Conservation (phyloP, 441 rosid species). For the Gossypium trilobum region DNA sequence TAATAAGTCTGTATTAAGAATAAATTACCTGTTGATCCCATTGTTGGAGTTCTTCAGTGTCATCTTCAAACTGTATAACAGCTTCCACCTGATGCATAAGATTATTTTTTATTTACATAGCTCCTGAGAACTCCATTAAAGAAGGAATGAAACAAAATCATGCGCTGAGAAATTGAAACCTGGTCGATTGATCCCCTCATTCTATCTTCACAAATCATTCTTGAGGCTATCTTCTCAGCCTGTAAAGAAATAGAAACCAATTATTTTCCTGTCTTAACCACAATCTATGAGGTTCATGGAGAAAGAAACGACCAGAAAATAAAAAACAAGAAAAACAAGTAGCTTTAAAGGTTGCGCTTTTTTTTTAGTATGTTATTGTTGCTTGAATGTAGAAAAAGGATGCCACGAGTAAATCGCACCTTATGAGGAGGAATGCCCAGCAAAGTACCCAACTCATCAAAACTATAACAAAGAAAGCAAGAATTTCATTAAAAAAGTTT, state of each 20-base stretch:
- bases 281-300: background rate
- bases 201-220: slow-evolving; percentile 91
- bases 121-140: background rate
- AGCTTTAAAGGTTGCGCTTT: background rate
- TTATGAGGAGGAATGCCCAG: slow-evolving; percentile 74
- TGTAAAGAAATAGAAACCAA: slow-evolving; percentile 20
- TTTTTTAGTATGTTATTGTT: background rate
- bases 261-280: background rate
- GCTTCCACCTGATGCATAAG: slow-evolving; percentile 65
- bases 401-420: background rate
- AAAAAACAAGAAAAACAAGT: background rate
- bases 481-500: background rate
- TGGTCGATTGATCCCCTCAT: slow-evolving; percentile 99
- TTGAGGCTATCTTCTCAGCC: slow-evolving; percentile 99
- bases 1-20: background rate
- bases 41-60: slow-evolving; percentile 87
- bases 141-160: background rate
- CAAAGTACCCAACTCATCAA: slow-evolving; percentile 92
- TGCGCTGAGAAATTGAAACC: slow-evolving; percentile 32
- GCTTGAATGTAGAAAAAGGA: background rate
- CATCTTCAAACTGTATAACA: slow-evolving; percentile 94
- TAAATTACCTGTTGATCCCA: slow-evolving; percentile 92
- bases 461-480: slow-evolving; percentile 33
- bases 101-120: background rate
- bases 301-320: background rate